Conservation (phyloP, 2,329 filamentous ascomycete species). For the Microsporum audouinii region DNA sequence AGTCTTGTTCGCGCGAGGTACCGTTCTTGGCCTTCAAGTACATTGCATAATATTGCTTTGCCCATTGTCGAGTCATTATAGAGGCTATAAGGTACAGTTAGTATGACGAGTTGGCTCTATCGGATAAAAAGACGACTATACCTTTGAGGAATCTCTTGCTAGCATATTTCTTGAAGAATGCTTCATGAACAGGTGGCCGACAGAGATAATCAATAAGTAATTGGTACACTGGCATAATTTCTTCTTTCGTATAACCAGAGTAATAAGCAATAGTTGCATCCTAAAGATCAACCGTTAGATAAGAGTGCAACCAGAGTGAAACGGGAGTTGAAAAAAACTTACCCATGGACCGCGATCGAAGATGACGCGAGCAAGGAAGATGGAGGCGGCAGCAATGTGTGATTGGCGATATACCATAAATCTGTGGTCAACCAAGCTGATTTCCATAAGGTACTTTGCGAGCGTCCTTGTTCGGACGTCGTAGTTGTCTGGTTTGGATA, state of each 20-base stretch:
- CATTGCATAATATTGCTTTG: slow-evolving; percentile 57
- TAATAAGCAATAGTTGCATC: slow-evolving; percentile 81
- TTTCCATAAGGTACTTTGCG: slow-evolving; percentile 96
- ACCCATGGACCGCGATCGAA: slow-evolving; percentile 87
- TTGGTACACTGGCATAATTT: slow-evolving; percentile 82
- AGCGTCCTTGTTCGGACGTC: slow-evolving; percentile 95
- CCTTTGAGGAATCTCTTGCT: slow-evolving; percentile 99
- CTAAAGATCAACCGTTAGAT: slow-evolving; percentile 32
- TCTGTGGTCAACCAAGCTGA: slow-evolving; percentile 85
- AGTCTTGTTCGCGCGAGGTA: background rate
- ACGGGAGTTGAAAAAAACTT: slow-evolving; percentile 25
- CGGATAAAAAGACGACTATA: slow-evolving; percentile 31
- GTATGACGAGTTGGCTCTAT: slow-evolving; percentile 2
- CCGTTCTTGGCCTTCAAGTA: slow-evolving; percentile 21
- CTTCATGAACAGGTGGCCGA: slow-evolving; percentile 81
- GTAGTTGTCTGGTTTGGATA: slow-evolving; percentile 98
- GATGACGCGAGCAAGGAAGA: slow-evolving; percentile 88
- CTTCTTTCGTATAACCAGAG: slow-evolving; percentile 81
- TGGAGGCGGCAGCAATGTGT: slow-evolving; percentile 79
- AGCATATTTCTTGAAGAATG: slow-evolving; percentile 99
- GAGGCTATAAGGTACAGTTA: slow-evolving; percentile 51
- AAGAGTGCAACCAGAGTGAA: background rate
- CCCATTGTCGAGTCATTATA: slow-evolving; percentile 83
- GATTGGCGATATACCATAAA: slow-evolving; percentile 86
- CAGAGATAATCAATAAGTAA: slow-evolving; percentile 96